Percentiles rank a stretch among this genome's conserved stretches.
Evolutionary conservation across 352 stramenopile genomes (phyloP).

Genomic region (Pythium aquatile): DNA sequence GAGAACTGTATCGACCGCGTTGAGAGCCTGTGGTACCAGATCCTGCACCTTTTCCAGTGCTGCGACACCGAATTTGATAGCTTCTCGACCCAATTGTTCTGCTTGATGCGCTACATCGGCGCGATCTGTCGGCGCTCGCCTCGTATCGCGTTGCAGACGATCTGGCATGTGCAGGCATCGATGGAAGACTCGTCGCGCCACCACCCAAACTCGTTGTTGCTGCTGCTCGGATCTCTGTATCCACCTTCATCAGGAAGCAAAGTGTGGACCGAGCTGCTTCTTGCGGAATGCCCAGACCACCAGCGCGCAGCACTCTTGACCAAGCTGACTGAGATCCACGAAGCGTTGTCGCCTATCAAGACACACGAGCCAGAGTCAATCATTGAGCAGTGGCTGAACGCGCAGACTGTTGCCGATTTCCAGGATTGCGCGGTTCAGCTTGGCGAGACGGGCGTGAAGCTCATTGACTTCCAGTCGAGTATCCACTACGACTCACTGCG

Average conservation of each 20-base stretch:
- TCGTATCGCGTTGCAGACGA: slow-evolving; percentile 73
- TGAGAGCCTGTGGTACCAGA: slow-evolving; percentile 79
- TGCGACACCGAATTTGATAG: slow-evolving; percentile 49
- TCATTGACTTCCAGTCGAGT: slow-evolving; percentile 73
- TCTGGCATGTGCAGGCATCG: slow-evolving; percentile 76
- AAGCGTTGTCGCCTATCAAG: slow-evolving; percentile 40
- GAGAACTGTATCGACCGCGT: slow-evolving; percentile 74
- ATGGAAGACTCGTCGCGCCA: slow-evolving; percentile 51
- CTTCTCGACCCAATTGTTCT: slow-evolving; percentile 58
- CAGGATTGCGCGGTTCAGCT: slow-evolving; percentile 49
- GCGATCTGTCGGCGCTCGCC: slow-evolving; percentile 69
- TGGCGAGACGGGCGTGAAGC: slow-evolving; percentile 36
- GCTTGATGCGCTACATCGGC: slow-evolving; percentile 61
- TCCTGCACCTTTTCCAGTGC: slow-evolving; percentile 78
- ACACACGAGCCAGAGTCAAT: slow-evolving; percentile 49
- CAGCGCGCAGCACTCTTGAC: slow-evolving; percentile 49
- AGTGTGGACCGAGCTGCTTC: slow-evolving; percentile 62
- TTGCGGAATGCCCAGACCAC: slow-evolving; percentile 58
- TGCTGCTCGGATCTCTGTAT: slow-evolving; percentile 66
- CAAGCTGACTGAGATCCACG: slow-evolving; percentile 36
- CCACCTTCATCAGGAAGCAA: slow-evolving; percentile 30
- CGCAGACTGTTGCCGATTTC: slow-evolving; percentile 48
- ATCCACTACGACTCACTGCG: slow-evolving; percentile 68
- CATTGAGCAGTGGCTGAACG: slow-evolving; percentile 61
- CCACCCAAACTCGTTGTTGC: slow-evolving; percentile 60